phyloP scores from a whole-genome alignment of 306 rosid species.

The Trifolium subterraneum region DNA sequence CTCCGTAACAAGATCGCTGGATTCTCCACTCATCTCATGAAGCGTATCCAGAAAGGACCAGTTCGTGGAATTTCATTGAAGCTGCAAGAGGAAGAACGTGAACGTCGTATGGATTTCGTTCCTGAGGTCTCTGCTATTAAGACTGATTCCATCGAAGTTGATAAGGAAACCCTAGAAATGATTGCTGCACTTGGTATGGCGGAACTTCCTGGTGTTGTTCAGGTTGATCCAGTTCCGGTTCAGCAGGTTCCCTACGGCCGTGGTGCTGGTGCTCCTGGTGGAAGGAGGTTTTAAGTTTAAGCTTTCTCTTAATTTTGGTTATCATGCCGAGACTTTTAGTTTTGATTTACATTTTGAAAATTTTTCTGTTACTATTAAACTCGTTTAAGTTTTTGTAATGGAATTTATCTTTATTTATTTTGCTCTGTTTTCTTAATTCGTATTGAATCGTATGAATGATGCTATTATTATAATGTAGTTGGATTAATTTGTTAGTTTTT shows the following conservation, averaged over 20 bases:
- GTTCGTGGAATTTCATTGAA: constrained; percentile 9
- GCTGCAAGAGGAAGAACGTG: constrained; percentile 21
- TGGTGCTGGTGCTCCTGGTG: not conserved
- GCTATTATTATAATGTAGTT: not conserved
- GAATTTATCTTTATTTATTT: not conserved
- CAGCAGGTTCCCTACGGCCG: not conserved
- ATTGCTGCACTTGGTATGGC: constrained; percentile 9
- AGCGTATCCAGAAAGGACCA: constrained; percentile 3
- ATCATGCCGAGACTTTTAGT: not conserved
- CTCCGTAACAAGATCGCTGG: constrained; percentile 6
- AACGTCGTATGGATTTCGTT: constrained; percentile 12
- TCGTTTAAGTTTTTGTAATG: not conserved
- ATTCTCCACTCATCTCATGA: not conserved
- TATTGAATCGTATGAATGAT: not conserved
- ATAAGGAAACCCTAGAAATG: constrained; percentile 5
- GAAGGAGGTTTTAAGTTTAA: not conserved
- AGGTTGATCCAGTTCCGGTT: not conserved
- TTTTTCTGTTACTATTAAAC: not conserved
- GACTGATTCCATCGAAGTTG: not conserved
- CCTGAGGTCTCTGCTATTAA: not conserved
- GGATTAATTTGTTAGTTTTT: not conserved
- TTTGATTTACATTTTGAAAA: not conserved
- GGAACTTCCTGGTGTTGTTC: not conserved
- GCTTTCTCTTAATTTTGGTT: not conserved
- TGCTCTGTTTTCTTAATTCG: not conserved